These are phyloP conservation scores for Pezicula radicicola DNA, from an alignment of 2,329 filamentous ascomycete species.

Conservation along the genomic window DNA sequence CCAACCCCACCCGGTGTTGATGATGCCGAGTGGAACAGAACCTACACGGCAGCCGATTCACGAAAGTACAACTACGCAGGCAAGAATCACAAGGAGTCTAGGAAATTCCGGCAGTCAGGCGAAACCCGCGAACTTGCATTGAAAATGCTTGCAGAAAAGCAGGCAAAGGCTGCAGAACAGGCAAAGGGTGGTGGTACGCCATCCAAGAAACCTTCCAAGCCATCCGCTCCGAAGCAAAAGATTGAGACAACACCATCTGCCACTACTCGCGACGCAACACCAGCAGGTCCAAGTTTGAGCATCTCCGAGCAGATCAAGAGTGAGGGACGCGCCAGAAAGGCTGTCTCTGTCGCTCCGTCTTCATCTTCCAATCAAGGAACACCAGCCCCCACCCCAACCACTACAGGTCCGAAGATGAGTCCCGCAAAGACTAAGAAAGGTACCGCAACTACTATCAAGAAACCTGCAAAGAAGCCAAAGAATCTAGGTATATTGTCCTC, in stretches of 20 bases:
- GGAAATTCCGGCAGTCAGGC: constrained; percentile 18
- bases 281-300: constrained; percentile 15
- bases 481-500: constrained; percentile 15
- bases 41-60: constrained; percentile 28
- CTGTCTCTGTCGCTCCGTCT: constrained; percentile 14
- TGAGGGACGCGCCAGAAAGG: constrained; percentile 23
- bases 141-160: constrained; percentile 22
- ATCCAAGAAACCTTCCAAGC: background rate
- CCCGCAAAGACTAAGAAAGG: constrained; percentile 23
- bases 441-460: constrained; percentile 19
- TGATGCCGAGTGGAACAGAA: constrained; percentile 26
- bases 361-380: constrained; percentile 21
- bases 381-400: constrained; percentile 13
- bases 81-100: constrained; percentile 22
- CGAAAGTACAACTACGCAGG: constrained; percentile 26
- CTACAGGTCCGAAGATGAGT: constrained; percentile 11
- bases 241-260: constrained; percentile 4
- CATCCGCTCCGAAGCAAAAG: constrained; percentile 1
- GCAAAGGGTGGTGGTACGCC: constrained; percentile 1
- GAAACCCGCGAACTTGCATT: constrained; percentile 22
- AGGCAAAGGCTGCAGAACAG: constrained; percentile 16
- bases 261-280: constrained; percentile 19
- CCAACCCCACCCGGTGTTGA: constrained; percentile 26
- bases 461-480: constrained; percentile 15
- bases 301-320: constrained; percentile 28